Conservation (phyloP, 768 basidiomycete genomes). For the Amylocystis lapponica region DNA sequence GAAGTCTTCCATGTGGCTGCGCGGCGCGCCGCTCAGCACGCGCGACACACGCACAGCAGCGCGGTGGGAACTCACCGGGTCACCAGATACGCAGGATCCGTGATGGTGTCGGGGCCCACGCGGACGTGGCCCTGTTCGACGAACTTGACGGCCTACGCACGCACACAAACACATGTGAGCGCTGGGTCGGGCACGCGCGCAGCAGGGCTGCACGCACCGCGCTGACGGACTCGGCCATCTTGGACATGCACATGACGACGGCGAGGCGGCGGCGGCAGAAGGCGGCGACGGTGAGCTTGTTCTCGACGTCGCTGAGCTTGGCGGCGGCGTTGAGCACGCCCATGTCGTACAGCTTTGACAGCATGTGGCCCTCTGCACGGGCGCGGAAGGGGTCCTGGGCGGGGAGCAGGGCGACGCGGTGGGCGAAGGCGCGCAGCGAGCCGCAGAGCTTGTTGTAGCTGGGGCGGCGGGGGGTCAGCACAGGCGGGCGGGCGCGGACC, state of each 20-base stretch:
- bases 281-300: conserved; percentile 90
- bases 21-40: not conserved
- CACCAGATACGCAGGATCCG: conserved; percentile 94
- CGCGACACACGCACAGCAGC: no score
- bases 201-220: conserved; percentile 51
- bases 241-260: conserved; percentile 85
- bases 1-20: conserved; percentile 96
- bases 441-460: conserved; percentile 96
- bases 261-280: conserved; percentile 90
- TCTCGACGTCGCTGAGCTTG: conserved; percentile 90
- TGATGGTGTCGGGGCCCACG: conserved; percentile 92
- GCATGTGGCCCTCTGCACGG: conserved; percentile 78
- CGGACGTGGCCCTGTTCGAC: conserved; percentile 98
- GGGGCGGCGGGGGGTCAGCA: conserved; percentile 3
- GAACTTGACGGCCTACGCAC: conserved; percentile 84
- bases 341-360: conserved; percentile 96
- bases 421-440: conserved; percentile 75
- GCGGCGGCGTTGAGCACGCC: conserved; percentile 83
- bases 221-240: conserved; percentile 95
- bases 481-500: conserved; percentile 2
- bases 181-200: not conserved
- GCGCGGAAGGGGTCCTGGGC: conserved; percentile 83
- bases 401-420: conserved; percentile 82
- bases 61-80: conserved; percentile 75
- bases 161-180: conserved; percentile 4